A percentile compares a stretch with the other conserved stretches of the same genome.
phyloP scores from a whole-genome alignment of 441 rosid genomes.

The Erysimum cheiri region DNA sequence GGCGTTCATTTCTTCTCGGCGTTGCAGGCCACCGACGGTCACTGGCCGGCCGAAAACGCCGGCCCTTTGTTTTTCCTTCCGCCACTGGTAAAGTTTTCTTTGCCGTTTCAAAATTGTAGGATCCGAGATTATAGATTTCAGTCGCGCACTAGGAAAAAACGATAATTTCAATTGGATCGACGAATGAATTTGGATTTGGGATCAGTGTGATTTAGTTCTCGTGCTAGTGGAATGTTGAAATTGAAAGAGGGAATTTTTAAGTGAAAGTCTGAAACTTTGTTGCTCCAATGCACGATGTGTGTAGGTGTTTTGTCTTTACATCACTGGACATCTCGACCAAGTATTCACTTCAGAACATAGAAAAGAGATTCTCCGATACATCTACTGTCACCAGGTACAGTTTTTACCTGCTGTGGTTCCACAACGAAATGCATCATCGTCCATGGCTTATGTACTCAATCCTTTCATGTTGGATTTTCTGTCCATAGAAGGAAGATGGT shows the following conservation, averaged over 20 bases:
- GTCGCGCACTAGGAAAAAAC: slow-evolving; percentile 25
- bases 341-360: slow-evolving; percentile 64
- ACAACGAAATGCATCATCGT: background rate
- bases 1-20: slow-evolving; percentile 53
- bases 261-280: background rate
- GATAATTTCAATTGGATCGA: background rate
- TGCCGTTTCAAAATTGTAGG: background rate
- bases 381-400: slow-evolving; percentile 71
- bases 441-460: background rate
- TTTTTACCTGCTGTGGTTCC: background rate
- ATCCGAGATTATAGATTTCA: background rate
- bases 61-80: slow-evolving; percentile 59
- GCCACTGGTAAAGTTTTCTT: slow-evolving; percentile 45
- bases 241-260: background rate
- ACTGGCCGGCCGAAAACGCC: slow-evolving; percentile 63
- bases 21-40: slow-evolving; percentile 55
- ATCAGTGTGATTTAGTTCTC: slow-evolving; percentile 6
- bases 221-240: background rate
- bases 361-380: slow-evolving; percentile 75
- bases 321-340: slow-evolving; percentile 70
- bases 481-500: slow-evolving; percentile 57
- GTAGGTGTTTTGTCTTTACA: slow-evolving; percentile 69
- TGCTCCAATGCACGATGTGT: background rate
- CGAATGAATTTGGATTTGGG: background rate
- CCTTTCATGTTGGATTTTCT: background rate